Conservation (phyloP, 441 rosid genomes). For the Bruguiera hainesii region DNA sequence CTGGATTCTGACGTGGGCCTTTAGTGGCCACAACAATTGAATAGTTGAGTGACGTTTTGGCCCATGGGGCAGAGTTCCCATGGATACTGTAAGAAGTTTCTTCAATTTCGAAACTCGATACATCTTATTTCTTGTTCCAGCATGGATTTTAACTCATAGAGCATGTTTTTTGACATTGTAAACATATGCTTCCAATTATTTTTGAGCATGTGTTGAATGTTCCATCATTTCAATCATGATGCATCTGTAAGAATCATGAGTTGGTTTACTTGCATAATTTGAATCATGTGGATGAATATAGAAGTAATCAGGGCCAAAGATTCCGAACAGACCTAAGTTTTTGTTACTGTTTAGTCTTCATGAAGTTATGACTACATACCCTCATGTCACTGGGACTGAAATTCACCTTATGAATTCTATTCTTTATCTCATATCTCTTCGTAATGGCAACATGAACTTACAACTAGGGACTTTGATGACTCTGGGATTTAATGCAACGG, state of each 20-base stretch:
- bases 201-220: not conserved
- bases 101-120: constrained; percentile 22
- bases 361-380: not conserved
- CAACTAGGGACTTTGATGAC: constrained; percentile 1
- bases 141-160: not conserved
- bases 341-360: not conserved
- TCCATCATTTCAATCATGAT: not conserved
- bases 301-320: constrained; percentile 81
- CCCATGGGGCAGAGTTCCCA: constrained; percentile 84
- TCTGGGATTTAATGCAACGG: not conserved
- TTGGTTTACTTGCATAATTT: constrained; percentile 66
- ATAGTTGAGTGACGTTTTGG: constrained; percentile 75
- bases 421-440: not conserved
- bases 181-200: not conserved
- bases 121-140: not conserved
- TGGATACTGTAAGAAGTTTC: constrained; percentile 80
- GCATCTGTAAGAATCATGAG: constrained; percentile 32
- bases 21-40: constrained; percentile 44
- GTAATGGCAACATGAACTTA: not conserved
- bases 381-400: not conserved
- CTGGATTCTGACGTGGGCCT: constrained; percentile 95
- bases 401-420: no score
- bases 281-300: constrained; percentile 86
- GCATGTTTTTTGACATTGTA: not conserved
- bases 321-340: constrained; percentile 51